Base-by-base conservation (phyloP, 2,329 filamentous ascomycete genomes). In the Fusarium agapanthi region DNA sequence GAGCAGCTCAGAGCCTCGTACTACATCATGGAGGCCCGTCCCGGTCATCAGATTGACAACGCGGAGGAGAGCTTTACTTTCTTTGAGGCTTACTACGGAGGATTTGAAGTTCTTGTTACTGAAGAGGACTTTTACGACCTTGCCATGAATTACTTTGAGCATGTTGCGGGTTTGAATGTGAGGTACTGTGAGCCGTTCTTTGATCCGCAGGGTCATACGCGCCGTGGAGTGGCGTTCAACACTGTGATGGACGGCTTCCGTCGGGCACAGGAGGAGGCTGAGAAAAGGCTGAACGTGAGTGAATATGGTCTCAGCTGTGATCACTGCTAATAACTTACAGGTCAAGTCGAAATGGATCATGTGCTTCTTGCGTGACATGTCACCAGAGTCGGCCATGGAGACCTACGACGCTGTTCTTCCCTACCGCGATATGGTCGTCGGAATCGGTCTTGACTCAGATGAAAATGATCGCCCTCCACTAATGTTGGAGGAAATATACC, bases 151-250 rank as follows among this genome's bases (percentile, higher is more conserved):
- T 95, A 95, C 81, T 92, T 94, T 79, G 76, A 84, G 30, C 87
- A 86, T 58, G 92, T 91, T 7, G 85, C 89, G 28, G 80, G 83
- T 3, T 88, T 93, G 72, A 89, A 89, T 47, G 89, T 94, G 4
- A 85, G 88, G 34, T 92, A 95, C 76, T 91, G 90, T 16, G 92
- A 95, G 79, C 86, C 93, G 55, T 95, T 94, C 82, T 95, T 95
- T 81, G 93, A 95, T 78, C 92, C 92, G 0, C 92, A 95, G 79
- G 91, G 90, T 1, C 93, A 95, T 80, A 86, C 89, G 3, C 81
- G 81, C 9, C 86, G 92, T 14, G 90, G 90, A 3, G 81, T 95
- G 5, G 71, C 84, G 2, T 91, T 92, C 75, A 80, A 85, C 9
- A 90, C 88, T 3, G 86, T 94, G 14, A 85, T 94, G 12, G 76